Conservation (phyloP, 768 basidiomycete genomes). For the Lactarius indigo region DNA sequence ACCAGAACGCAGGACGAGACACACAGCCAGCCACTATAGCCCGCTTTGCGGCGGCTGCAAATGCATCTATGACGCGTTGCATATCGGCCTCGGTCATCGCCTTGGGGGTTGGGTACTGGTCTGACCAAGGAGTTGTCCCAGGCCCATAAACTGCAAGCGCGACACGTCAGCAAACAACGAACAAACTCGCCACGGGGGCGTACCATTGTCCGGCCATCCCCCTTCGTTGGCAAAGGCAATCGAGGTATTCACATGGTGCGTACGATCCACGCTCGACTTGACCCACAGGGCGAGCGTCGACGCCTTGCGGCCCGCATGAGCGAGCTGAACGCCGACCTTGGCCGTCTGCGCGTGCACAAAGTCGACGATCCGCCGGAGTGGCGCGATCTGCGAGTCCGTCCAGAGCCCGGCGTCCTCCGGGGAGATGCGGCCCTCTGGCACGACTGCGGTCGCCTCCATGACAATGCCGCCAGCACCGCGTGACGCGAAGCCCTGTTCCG, state of each 20-base stretch:
- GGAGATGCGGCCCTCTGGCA: constrained; percentile 73
- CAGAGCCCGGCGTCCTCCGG: constrained; percentile 77
- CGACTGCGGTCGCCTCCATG: constrained; percentile 71
- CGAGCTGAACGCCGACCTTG: constrained; percentile 74
- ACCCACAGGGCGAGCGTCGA: constrained; percentile 71
- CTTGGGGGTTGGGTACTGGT: constrained; percentile 53
- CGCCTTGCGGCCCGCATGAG: constrained; percentile 75
- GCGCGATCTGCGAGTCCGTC: constrained; percentile 70
- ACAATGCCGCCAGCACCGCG: constrained; percentile 68
- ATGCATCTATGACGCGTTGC: constrained; percentile 56
- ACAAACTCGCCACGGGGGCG: background rate
- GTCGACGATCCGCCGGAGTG: constrained; percentile 65
- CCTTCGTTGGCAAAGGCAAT: constrained; percentile 21
- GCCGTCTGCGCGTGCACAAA: constrained; percentile 70
- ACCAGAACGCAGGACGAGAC: constrained; percentile 25
- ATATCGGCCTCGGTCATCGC: constrained; percentile 56
- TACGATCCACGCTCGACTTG: constrained; percentile 35
- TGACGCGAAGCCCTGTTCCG: constrained; percentile 53
- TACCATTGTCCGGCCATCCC: constrained; percentile 20
- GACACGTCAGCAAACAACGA: background rate
- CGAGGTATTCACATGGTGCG: constrained; percentile 31
- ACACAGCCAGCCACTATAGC: constrained; percentile 60
- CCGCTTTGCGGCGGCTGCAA: constrained; percentile 49
- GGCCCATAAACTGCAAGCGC: constrained; percentile 54
- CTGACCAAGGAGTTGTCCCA: constrained; percentile 52